Base-by-base conservation (phyloP, 352 stramenopile genomes). In the Elongisporangium prolatum region DNA sequence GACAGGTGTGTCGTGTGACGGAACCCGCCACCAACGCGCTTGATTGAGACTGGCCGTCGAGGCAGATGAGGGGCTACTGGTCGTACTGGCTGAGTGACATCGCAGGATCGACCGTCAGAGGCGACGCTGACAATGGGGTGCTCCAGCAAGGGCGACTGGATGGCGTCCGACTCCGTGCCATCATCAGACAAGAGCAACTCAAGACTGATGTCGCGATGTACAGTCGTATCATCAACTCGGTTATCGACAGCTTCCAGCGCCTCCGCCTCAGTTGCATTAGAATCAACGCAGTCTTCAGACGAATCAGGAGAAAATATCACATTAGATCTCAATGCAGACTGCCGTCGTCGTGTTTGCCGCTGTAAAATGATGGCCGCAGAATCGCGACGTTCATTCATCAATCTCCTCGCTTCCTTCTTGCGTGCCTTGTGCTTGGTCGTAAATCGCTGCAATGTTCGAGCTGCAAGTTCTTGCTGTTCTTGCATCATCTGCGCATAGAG, bases 1-100 rank as follows among this genome's bases (percentile, higher is more conserved):
- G 28, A 40, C 4, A 40, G 14, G 28, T 40, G 28, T 14, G 9
- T 52, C 11, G 65, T 76, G 3, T 70, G 58, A 34, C 75, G 74
- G 49, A 87, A 90, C 8, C 80, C 80, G 34, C 80, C 80, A 4
- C 80, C 80, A 1, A 88, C 80, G 25, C 72, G 72, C 50, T 80
- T 80, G 47, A 80, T 65, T 11, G 65, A 69, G 52, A 76, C 65
- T 53, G 37, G 70, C 38, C 59, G 49, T 47, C 37, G 56, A 10
- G 21, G 25, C 13, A 20, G 3, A 34, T 8, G 8, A 37, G 25
- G 2, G 56, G 49, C 48, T 21, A 50, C n/a, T 25, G 55, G 13
- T 37, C 24, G 28, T 8, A 13, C 28, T 14, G 28, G 28, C 9
- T 5, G 5, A 40, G 9, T 9, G 28, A 5, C 9, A 13, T 40